Conservation (phyloP, 345 rosid species). For the Linum lewisii region DNA sequence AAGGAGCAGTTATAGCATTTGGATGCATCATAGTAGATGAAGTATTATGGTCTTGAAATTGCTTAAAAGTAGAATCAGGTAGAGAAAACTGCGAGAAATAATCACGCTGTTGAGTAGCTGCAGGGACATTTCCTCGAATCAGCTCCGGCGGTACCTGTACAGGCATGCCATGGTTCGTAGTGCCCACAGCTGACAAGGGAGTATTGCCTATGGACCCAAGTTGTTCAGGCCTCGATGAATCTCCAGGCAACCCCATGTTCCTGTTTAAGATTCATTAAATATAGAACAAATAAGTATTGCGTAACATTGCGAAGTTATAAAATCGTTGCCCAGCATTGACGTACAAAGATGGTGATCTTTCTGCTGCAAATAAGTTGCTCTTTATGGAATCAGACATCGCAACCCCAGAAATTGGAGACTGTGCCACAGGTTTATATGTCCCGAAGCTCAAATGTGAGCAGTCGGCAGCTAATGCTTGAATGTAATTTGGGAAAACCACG, state of each 20-base stretch:
- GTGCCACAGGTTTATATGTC: slow-evolving; percentile 29
- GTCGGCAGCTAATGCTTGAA: slow-evolving; percentile 36
- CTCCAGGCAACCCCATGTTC: slow-evolving; percentile 13
- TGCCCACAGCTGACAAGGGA: slow-evolving; percentile 13
- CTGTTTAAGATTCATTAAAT: slow-evolving; percentile 18
- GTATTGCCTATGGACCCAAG: slow-evolving; percentile 16
- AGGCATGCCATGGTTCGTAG: slow-evolving; percentile 13
- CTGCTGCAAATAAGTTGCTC: slow-evolving; percentile 14
- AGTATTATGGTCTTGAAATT: slow-evolving; percentile 13
- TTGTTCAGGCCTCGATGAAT: slow-evolving; percentile 8
- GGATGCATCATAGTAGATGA: slow-evolving; percentile 13
- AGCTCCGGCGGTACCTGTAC: slow-evolving; percentile 14
- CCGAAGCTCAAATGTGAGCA: slow-evolving; percentile 50
- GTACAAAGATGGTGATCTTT: slow-evolving; percentile 16
- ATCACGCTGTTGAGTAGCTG: slow-evolving; percentile 12
- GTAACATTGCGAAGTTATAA: slow-evolving; percentile 5
- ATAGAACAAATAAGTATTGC: neutral
- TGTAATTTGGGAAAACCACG: slow-evolving; percentile 37
- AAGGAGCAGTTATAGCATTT: slow-evolving; percentile 19
- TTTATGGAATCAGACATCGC: slow-evolving; percentile 12
- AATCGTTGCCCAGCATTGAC: slow-evolving; percentile 20
- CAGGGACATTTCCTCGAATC: slow-evolving; percentile 14
- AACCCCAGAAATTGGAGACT: slow-evolving; percentile 11
- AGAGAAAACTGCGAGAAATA: slow-evolving; percentile 6
- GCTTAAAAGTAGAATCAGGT: slow-evolving; percentile 16